Base-by-base conservation (phyloP, 768 basidiomycete species). In the Cystobasidium onofrii region DNA sequence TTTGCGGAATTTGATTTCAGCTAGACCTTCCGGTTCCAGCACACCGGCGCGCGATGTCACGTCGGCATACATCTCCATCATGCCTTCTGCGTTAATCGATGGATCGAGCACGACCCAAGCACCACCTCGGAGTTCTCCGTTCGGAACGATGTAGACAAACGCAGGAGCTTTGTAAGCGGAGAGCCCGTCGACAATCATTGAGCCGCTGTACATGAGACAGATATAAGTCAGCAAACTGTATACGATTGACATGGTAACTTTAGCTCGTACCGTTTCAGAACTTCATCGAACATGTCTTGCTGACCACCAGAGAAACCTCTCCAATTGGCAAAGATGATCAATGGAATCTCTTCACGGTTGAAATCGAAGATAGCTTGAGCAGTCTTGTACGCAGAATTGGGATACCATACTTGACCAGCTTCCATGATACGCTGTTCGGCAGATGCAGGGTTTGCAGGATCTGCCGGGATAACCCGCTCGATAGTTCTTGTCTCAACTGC, bases 321-420 rank as follows among this genome's bases (percentile, higher is more conserved):
- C 93, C 96, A 98, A 84, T 99, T 99, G 69, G 96, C 96, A 80
- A 99, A 97, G 82, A 99, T 94, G 81, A 98, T 94, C 74, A 99
- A 85, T 2, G 96, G 96, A 17, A 99, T 84, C 27, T 91, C 92
- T 82, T 99, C 96, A 52, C 96, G 89, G 83, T 95, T 90, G 84
- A 98, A 91, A 83, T 99, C 96, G 82, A 93, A 93, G 84, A 98
- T 98, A 18, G 96, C 95, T 79, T 98, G 96, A 9, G 94, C 96
- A 9, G 96, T 99, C 86, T 99, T 99, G 85, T 96, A 94, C 6
- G 96, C 94, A 4, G 92, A 95, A 82, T 99, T 98, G 41, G 96
- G 96, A 81, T 97, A 98, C 96, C 96, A 99, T 29, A 98, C 96
- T 82, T 95, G 92, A 77, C 96, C 96, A n/a, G 96, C 96, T 81